Evolutionary conservation across 2,329 filamentous ascomycete genomes (phyloP).

Genomic region (Colletotrichum lindemuthianum): DNA sequence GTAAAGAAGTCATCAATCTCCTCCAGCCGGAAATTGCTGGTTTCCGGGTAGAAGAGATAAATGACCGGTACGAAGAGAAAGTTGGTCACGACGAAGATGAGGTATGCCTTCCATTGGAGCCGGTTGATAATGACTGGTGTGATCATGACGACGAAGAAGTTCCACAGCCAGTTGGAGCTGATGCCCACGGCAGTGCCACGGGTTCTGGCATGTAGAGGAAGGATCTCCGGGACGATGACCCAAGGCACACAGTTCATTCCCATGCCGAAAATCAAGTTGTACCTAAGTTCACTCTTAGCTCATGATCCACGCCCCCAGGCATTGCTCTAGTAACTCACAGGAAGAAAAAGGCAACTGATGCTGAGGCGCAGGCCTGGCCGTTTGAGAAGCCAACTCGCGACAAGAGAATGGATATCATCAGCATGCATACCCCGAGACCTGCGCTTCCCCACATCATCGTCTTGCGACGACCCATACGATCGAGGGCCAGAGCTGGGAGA

Average conservation of each 20-base stretch:
- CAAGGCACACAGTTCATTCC: constrained; percentile 48
- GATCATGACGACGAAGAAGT: constrained; percentile 58
- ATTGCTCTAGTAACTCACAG: constrained; percentile 35
- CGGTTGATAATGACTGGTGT: constrained; percentile 59
- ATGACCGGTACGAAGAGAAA: constrained; percentile 54
- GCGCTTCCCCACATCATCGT: constrained; percentile 54
- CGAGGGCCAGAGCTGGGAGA: constrained; percentile 47
- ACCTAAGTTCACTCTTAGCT: constrained; percentile 28
- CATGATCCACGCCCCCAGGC: not conserved
- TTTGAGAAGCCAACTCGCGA: constrained; percentile 35
- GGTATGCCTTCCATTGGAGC: constrained; percentile 60
- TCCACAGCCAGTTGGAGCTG: constrained; percentile 49
- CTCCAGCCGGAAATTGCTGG: constrained; percentile 58
- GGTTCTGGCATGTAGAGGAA: constrained; percentile 45
- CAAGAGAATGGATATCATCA: constrained; percentile 49
- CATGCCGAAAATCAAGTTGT: constrained; percentile 43
- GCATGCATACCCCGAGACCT: constrained; percentile 48
- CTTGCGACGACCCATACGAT: constrained; percentile 51
- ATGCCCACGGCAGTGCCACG: constrained; percentile 47
- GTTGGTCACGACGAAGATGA: constrained; percentile 62
- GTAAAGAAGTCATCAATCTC: constrained; percentile 62
- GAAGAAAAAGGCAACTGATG: constrained; percentile 51
- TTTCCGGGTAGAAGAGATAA: constrained; percentile 64
- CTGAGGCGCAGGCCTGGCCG: constrained; percentile 37
- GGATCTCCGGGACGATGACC: constrained; percentile 50